Evolutionary conservation across 2,329 filamentous ascomycete genomes (phyloP).

Genomic region (Penicillium sp.): DNA sequence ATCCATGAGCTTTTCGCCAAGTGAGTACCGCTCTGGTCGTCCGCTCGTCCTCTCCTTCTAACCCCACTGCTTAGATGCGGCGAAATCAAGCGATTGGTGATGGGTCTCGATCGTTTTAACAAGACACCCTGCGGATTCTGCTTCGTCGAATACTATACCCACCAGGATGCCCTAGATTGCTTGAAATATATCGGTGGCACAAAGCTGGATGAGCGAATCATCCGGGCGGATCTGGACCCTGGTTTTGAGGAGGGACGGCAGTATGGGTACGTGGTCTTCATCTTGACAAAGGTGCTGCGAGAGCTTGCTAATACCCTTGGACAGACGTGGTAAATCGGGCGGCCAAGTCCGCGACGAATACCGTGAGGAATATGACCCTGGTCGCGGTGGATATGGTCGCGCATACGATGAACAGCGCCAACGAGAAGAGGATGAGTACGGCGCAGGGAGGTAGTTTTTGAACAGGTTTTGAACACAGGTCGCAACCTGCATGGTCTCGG

Average conservation of each 20-base stretch:
- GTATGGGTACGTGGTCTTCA: constrained; percentile 66
- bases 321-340: constrained; percentile 82
- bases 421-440: constrained; percentile 64
- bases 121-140: constrained; percentile 99
- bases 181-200: constrained; percentile 99
- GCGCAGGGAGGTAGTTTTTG: constrained; percentile 55
- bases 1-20: constrained; percentile 97
- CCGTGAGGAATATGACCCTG: constrained; percentile 94
- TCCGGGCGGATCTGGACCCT: constrained; percentile 91
- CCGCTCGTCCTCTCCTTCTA: neutral
- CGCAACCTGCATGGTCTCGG: neutral
- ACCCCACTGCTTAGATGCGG: constrained; percentile 63
- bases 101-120: constrained; percentile 95
- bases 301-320: constrained; percentile 1
- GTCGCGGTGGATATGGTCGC: constrained; percentile 84
- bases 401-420: constrained; percentile 67
- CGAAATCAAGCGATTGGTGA: constrained; percentile 96
- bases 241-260: constrained; percentile 95
- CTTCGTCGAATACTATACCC: constrained; percentile 99
- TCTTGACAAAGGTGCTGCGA: neutral
- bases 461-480: constrained; percentile 28
- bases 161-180: constrained; percentile 95
- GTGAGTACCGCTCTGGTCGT: constrained; percentile 46
- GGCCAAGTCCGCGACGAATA: constrained; percentile 98
- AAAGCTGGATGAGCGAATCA: constrained; percentile 96